Conservation (phyloP, 2,329 filamentous ascomycete species). For the Hymenoscyphus salicellus region DNA sequence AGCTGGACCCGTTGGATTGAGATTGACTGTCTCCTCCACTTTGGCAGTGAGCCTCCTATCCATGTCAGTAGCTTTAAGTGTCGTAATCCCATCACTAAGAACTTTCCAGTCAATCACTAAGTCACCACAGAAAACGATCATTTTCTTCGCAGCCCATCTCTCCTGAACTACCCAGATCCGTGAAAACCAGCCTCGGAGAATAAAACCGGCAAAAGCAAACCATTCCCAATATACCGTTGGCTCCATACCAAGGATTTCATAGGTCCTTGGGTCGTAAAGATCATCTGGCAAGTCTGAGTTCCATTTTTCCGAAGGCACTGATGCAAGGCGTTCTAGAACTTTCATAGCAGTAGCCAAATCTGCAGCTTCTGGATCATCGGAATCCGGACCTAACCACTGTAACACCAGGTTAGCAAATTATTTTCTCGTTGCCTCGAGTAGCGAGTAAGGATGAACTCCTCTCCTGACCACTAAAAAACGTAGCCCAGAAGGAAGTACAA, state of each 20-base stretch:
- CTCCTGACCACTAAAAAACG: no score
- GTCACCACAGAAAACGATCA: background rate
- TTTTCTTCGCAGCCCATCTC: background rate
- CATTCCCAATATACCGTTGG: conserved; percentile 11
- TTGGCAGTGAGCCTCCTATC: conserved; percentile 10
- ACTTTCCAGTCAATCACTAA: conserved; percentile 1
- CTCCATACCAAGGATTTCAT: conserved; percentile 11
- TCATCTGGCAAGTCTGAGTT: background rate
- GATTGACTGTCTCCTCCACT: background rate
- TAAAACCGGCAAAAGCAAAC: conserved; percentile 1
- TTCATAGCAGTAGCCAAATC: background rate
- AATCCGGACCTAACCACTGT: background rate
- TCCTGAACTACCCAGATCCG: background rate
- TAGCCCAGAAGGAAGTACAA: no score
- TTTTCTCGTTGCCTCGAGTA: no score
- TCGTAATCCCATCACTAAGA: conserved; percentile 11
- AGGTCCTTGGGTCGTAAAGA: conserved; percentile 8
- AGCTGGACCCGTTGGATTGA: no score
- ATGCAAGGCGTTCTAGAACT: background rate
- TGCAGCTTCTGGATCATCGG: conserved; percentile 1
- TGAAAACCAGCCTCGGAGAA: background rate
- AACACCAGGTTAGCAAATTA: no score
- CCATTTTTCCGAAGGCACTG: background rate
- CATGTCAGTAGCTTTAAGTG: conserved; percentile 14
- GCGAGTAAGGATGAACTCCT: no score